These are phyloP conservation scores for Pterula multifida DNA, from an alignment of 1,284 basidiomycete genomes.

Conservation along the genomic window DNA sequence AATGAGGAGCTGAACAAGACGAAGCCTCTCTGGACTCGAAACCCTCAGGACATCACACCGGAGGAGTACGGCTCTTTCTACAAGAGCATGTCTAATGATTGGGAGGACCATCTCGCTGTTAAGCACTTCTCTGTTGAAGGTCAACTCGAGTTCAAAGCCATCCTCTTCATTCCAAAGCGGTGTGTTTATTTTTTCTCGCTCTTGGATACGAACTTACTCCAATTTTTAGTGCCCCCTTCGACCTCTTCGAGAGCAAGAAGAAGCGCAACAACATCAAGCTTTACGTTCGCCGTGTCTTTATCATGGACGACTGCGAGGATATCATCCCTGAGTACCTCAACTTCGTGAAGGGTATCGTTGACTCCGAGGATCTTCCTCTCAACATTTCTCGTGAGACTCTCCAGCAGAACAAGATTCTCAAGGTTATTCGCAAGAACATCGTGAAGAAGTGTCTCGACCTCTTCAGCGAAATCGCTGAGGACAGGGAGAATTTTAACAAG, in stretches of 20 bases:
- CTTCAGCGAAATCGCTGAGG: slow-evolving; percentile 94
- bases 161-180: slow-evolving; percentile 96
- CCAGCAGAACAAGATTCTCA: slow-evolving; percentile 99
- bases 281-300: slow-evolving; percentile 99
- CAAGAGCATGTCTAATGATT: slow-evolving; percentile 99
- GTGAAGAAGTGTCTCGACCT: slow-evolving; percentile 98
- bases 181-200: slow-evolving; percentile 22
- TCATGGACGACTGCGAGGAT: slow-evolving; percentile 99
- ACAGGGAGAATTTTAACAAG: slow-evolving; percentile 99
- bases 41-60: slow-evolving; percentile 83
- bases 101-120: slow-evolving; percentile 98
- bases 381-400: slow-evolving; percentile 99
- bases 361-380: slow-evolving; percentile 98
- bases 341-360: slow-evolving; percentile 99
- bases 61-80: slow-evolving; percentile 98
- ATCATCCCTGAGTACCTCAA: slow-evolving; percentile 99
- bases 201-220: slow-evolving; percentile 10
- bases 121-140: slow-evolving; percentile 99
- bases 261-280: slow-evolving; percentile 99
- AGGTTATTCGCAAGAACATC: slow-evolving; percentile 97
- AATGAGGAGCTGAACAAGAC: slow-evolving; percentile 99
- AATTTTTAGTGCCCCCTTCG: slow-evolving; percentile 76
- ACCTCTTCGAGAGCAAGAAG: slow-evolving; percentile 99
- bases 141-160: slow-evolving; percentile 99
- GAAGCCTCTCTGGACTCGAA: slow-evolving; percentile 99